Percentiles rank a stretch among this genome's conserved stretches.
Conservation (phyloP, 371 early-diverging fungal genomes). For the Gilbertella persicaria region DNA sequence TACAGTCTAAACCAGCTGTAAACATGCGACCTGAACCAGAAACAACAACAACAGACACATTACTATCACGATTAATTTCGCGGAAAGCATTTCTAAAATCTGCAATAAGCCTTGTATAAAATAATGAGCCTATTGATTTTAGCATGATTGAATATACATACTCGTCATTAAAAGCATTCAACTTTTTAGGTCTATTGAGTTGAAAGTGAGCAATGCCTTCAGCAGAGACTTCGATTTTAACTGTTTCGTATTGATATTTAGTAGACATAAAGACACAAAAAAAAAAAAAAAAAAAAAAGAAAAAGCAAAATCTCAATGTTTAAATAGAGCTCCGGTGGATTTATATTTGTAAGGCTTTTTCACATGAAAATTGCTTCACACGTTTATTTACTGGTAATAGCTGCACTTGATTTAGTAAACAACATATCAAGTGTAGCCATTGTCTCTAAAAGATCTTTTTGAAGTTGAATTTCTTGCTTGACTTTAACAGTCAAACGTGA, state of each 20-base stretch:
- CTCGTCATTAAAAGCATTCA: constrained; percentile 79
- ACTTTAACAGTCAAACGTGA: constrained; percentile 67
- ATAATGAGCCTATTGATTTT: neutral
- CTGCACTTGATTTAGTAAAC: constrained; percentile 44
- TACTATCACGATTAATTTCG: constrained; percentile 56
- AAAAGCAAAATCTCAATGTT: neutral
- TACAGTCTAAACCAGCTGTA: constrained; percentile 90
- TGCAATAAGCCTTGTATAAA: constrained; percentile 17
- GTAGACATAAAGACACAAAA: constrained; percentile 22
- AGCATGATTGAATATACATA: constrained; percentile 12
- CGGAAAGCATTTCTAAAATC: constrained; percentile 52
- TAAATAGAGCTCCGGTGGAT: neutral
- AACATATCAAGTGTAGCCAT: constrained; percentile 85
- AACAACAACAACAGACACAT: constrained; percentile 75
- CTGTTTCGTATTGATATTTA: constrained; percentile 61
- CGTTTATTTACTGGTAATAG: constrained; percentile 19
- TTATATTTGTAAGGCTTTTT: constrained; percentile 7
- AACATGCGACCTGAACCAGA: constrained; percentile 79
- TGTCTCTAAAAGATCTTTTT: constrained; percentile 70
- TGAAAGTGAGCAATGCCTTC: constrained; percentile 79
- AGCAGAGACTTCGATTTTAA: constrained; percentile 57
- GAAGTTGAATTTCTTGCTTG: constrained; percentile 71
- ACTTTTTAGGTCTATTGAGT: constrained; percentile 78
- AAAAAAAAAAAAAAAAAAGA: constrained; percentile 1
- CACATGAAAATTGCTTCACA: constrained; percentile 3